Conservation (phyloP, 257 asterid species). For the Buddleja alternifolia region DNA sequence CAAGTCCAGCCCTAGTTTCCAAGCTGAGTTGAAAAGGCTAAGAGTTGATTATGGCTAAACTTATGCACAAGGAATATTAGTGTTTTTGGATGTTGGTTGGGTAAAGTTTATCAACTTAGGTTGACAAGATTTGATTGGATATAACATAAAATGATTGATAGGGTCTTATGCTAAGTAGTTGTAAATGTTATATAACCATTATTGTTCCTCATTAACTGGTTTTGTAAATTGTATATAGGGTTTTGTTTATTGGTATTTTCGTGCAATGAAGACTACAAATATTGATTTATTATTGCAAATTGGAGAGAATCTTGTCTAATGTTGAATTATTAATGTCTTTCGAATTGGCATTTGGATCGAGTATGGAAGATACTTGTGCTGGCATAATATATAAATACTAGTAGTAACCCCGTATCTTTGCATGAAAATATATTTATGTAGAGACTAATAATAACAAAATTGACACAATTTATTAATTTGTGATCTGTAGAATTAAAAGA, state of each 20-base stretch:
- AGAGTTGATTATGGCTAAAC: conserved; percentile 55
- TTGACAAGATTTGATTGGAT: conserved; percentile 20
- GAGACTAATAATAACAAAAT: no score
- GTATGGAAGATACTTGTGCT: no score
- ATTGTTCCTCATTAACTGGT: conserved; percentile 9
- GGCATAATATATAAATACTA: no score
- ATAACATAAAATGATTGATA: background rate
- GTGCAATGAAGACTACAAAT: background rate
- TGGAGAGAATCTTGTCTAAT: no score
- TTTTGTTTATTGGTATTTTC: conserved; percentile 4
- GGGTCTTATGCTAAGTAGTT: background rate
- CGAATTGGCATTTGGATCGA: no score
- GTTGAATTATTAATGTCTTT: no score
- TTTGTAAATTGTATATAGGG: conserved; percentile 27
- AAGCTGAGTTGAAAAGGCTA: conserved; percentile 59
- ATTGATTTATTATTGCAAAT: no score
- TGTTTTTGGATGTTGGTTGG: conserved; percentile 9
- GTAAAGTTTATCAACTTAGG: conserved; percentile 22
- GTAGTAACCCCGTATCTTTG: no score
- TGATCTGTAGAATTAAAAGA: no score
- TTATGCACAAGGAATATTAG: conserved; percentile 21
- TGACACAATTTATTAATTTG: no score
- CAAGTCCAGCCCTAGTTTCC: conserved; percentile 58
- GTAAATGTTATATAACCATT: background rate
- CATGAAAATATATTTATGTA: no score